Percentiles rank a stretch among this genome's conserved stretches.
These are phyloP conservation scores for Porcisia hertigi DNA, from an alignment of 208 protist species.

Conservation along the genomic window DNA sequence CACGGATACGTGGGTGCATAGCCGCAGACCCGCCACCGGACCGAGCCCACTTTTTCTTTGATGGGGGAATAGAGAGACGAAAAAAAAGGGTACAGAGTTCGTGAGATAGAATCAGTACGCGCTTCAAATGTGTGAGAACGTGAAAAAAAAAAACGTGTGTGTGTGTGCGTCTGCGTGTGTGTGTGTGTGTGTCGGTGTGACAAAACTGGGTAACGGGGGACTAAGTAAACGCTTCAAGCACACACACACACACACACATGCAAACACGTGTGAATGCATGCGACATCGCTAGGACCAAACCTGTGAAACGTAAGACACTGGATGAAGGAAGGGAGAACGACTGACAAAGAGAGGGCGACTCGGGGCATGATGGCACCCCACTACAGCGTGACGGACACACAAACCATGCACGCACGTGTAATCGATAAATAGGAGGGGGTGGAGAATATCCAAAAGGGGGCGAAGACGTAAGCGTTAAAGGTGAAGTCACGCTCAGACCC, in stretches of 20 bases:
- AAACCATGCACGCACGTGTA: neutral
- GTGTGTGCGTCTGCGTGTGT: too few species aligned
- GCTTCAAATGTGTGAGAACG: neutral
- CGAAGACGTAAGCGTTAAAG: neutral
- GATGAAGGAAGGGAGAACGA: neutral
- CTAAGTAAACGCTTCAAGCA: neutral
- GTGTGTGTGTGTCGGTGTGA: too few species aligned
- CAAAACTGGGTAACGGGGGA: neutral
- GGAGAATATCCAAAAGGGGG: neutral
- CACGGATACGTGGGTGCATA: neutral
- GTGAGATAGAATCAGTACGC: neutral
- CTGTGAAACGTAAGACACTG: neutral
- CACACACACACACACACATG: neutral
- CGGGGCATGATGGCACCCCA: neutral
- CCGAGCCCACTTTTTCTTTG: neutral
- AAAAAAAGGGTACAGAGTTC: neutral
- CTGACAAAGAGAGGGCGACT: neutral
- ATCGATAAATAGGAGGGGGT: neutral
- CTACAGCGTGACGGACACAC: neutral
- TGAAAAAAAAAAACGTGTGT: too few species aligned
- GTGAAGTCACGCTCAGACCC: neutral
- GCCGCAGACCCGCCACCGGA: neutral
- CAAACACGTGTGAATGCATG: neutral
- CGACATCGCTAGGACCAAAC: neutral
- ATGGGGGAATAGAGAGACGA: neutral